Base-by-base conservation (phyloP, 306 rosid species). In the Urtica urens region DNA sequence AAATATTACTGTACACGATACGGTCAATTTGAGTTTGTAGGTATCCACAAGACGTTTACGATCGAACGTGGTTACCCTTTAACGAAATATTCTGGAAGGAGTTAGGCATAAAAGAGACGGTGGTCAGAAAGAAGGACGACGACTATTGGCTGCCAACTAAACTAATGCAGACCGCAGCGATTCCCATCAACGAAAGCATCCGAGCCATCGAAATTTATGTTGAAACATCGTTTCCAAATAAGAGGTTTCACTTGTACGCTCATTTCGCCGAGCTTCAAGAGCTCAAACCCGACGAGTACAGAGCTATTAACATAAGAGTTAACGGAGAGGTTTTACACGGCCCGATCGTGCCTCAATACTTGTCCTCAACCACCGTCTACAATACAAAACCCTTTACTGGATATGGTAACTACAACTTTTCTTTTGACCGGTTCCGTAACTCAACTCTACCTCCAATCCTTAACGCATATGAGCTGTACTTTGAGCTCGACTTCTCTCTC, bases 371-470 rank as follows among this genome's bases (percentile, higher is more conserved):
- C 8, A 29, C 56, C 21, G 1, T 43, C 19, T 59, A 19, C 37
- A 17, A 9, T 13, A 4, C n/a, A 3, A 0, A 0, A 11, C 26
- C 65, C 38, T 2, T 51, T 3, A 7, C 10, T 1, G 49, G 27
- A 0, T 5, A 3, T 9, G 9, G 23, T 1, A 16, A 27, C 41
- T 19, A 41, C 18, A 18, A 1, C 4, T 43, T 33, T 29, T 21
- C 37, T 2, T 18, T 40, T 16, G 13, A 21, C 29, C 42, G 9
- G 29, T 18, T 34, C 34, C 26, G 22, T 31, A 37, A 28, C 31
- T 72, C 82, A 22, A 72, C 73, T 16, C 80, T 16, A 10, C 79
- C 82, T 33, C 87, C 87, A 0, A 73, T 80, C 38, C 35, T 67
- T 12, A 49, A 49, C 11, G 67, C 47, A 16, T 1, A 46, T 3